Conservation (phyloP, 371 early-diverging fungal genomes). For the Coemansia sp. region DNA sequence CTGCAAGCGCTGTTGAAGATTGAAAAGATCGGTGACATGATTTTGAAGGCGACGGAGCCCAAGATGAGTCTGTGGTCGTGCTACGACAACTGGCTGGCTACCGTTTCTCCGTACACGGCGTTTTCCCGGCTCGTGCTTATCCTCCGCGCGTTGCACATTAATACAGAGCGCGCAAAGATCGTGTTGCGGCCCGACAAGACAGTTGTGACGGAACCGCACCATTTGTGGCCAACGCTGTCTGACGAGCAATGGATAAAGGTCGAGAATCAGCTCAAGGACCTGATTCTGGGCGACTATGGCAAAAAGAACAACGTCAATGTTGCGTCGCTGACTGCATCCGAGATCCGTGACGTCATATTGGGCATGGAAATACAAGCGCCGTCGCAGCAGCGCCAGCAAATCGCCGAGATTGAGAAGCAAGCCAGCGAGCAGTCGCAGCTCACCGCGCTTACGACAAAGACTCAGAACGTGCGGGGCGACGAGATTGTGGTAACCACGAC, state of each 20-base stretch:
- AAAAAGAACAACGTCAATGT: slow-evolving; percentile 98
- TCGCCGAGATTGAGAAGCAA: slow-evolving; percentile 96
- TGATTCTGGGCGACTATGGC: slow-evolving; percentile 97
- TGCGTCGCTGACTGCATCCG: slow-evolving; percentile 91
- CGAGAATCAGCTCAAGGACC: slow-evolving; percentile 94
- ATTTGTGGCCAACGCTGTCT: slow-evolving; percentile 94
- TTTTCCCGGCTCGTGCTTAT: slow-evolving; percentile 97
- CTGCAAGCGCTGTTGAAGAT: slow-evolving; percentile 97
- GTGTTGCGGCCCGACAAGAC: slow-evolving; percentile 91
- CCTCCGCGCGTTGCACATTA: slow-evolving; percentile 93
- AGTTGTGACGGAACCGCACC: slow-evolving; percentile 92
- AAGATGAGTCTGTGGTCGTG: slow-evolving; percentile 89
- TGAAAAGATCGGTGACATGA: slow-evolving; percentile 97
- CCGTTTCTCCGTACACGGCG: slow-evolving; percentile 94
- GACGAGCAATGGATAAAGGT: slow-evolving; percentile 98
- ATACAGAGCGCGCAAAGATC: slow-evolving; percentile 94
- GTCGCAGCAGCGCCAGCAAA: slow-evolving; percentile 94
- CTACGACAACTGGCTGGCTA: slow-evolving; percentile 93
- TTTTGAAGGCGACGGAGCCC: slow-evolving; percentile 95
- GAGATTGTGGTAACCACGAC: slow-evolving; percentile 97
- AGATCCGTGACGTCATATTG: slow-evolving; percentile 98
- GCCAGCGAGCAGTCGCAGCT: slow-evolving; percentile 86
- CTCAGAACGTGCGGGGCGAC: slow-evolving; percentile 96
- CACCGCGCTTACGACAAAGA: slow-evolving; percentile 94
- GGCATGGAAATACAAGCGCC: slow-evolving; percentile 99